Evolutionary conservation across 2,329 filamentous ascomycete species (phyloP), one percentile per base, ranked within the genome.

Genomic region (Colletotrichum sp.): DNA sequence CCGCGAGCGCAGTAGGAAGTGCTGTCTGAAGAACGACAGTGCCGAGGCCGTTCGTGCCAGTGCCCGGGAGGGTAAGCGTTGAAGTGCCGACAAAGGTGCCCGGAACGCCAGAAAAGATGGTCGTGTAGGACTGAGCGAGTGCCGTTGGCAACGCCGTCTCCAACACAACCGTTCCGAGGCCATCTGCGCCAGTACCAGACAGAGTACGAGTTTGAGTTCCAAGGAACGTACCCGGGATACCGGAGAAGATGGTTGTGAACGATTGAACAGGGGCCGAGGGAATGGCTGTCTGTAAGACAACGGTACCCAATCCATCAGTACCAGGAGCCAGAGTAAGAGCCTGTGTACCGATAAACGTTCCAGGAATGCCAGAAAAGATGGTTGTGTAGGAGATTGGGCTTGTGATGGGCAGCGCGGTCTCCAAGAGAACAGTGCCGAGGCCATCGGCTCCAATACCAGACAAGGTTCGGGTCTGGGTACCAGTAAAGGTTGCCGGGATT

Each of bases 91-190:
- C 21, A n/a, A 64, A 32, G 16, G 69, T 69, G 7, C 32, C 36
- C 7, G 62, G 12, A 7, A 75, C 32, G 2, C 69, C 72, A 0
- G 72, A 39, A 34, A 39, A 34, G 7, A 68, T 60, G 8, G 67
- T 71, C 8, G 63, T 15, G 18, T 52, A 52, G 6, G 44, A 21
- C 44, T 52, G 44, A 52, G 44, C 44, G 44, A 52, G 44, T 52
- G 69, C 6, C 2, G 71, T 66, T 8, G 72, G 68, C n/a, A 75
- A 66, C 1, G 72, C 52, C 7, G 72, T 75, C 30, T 75, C 62
- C 12, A 72, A 26, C 7, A 68, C 28, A 7, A 75, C 68, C 8
- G 72, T 75, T 18, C 24, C 65, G 24, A 73, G 36, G 3, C 68
- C 68, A 7, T 65, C 44, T 28, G 28, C 5, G 3, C 72, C 68